A percentile compares a stretch with the other conserved stretches of the same genome.
These are phyloP conservation scores for Rhododendron ferrugineum DNA, from an alignment of 148 eudicot species.

Conservation along the genomic window DNA sequence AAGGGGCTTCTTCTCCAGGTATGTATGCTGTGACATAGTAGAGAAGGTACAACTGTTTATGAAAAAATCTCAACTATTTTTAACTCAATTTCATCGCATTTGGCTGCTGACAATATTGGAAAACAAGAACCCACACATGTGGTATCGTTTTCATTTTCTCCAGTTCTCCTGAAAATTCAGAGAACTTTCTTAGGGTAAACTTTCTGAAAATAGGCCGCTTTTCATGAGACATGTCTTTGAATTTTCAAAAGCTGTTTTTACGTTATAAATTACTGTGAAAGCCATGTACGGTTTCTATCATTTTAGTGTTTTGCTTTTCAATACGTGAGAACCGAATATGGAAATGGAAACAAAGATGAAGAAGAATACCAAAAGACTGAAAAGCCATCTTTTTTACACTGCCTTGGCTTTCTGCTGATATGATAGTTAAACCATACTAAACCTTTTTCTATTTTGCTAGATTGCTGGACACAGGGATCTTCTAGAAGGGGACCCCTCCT, in stretches of 20 bases:
- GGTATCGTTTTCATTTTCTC: not conserved
- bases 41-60: not conserved
- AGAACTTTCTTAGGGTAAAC: not conserved
- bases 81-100: not conserved
- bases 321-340: not conserved
- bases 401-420: not conserved
- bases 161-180: not conserved
- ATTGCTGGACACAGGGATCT: slow-evolving; percentile 93
- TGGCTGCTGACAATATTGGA: not conserved
- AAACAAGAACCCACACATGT: not conserved
- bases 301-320: not conserved
- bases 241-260: not conserved
- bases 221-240: not conserved
- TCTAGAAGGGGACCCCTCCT: slow-evolving; percentile 79
- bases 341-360: not conserved
- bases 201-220: not conserved
- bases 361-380: not conserved
- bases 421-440: not conserved
- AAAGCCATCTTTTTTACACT: not conserved
- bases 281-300: not conserved
- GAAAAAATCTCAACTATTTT: not conserved
- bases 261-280: not conserved
- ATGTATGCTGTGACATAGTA: not conserved
- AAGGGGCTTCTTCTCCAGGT: slow-evolving; percentile 77
- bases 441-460: slow-evolving; percentile 23